phyloP scores from a whole-genome alignment of 352 stramenopile species.

The Pelagophyceae sp. region DNA sequence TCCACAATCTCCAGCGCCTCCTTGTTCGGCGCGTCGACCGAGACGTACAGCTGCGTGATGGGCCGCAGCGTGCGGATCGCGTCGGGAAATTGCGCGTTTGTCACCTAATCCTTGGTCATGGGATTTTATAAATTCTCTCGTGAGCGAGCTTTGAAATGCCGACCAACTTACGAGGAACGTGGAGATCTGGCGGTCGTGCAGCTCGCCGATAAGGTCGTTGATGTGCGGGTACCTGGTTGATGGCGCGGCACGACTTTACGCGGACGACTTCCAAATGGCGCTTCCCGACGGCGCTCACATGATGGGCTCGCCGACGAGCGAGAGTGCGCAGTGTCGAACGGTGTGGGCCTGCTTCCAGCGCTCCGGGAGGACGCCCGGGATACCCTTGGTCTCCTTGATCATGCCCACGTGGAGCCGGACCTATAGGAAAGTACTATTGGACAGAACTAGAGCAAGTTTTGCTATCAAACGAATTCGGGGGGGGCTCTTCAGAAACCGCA shows the following conservation, averaged over 20 bases:
- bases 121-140: too few relatives aligned
- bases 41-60: slow-evolving; percentile 98
- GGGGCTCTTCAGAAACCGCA: too few relatives aligned
- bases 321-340: slow-evolving; percentile 91
- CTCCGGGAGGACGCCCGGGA: slow-evolving; percentile 83
- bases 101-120: too few relatives aligned
- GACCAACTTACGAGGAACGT: too few relatives aligned
- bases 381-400: slow-evolving; percentile 89
- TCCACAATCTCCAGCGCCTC: slow-evolving; percentile 89
- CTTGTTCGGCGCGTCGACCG: slow-evolving; percentile 89
- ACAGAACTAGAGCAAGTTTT: slow-evolving; percentile 7
- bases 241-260: slow-evolving; percentile 95
- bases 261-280: slow-evolving; percentile 41
- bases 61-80: slow-evolving; percentile 85
- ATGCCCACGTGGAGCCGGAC: slow-evolving; percentile 51
- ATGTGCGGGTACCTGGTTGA: slow-evolving; percentile 98
- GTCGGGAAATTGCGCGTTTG: slow-evolving; percentile 95
- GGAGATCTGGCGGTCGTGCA: slow-evolving; percentile 86
- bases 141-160: too few relatives aligned
- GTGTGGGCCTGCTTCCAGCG: slow-evolving; percentile 89
- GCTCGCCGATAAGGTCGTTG: slow-evolving; percentile 87
- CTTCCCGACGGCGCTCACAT: too few relatives aligned
- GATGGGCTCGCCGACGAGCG: slow-evolving; percentile 86
- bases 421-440: too few relatives aligned
- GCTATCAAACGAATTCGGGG: neutral